These are phyloP conservation scores for Pyrenopolyporus hunteri DNA, from an alignment of 495 filamentous ascomycete species.

Conservation along the genomic window DNA sequence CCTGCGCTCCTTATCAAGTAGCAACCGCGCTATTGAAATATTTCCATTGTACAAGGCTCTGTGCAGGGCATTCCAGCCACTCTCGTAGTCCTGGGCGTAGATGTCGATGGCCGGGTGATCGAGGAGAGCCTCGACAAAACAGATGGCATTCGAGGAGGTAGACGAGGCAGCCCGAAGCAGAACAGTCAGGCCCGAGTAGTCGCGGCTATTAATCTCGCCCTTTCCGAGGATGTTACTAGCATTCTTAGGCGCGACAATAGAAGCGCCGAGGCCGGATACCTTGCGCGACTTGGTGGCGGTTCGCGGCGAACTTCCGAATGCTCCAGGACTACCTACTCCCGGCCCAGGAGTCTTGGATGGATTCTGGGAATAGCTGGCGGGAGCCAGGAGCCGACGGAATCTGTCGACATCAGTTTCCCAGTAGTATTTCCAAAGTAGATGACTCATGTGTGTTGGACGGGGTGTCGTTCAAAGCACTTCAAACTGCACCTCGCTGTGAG, in stretches of 20 bases:
- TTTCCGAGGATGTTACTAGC: constrained; percentile 59
- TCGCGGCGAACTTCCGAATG: constrained; percentile 55
- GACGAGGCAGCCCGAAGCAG: constrained; percentile 85
- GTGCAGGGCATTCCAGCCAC: constrained; percentile 94
- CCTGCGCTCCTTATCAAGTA: constrained; percentile 75
- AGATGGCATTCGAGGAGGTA: constrained; percentile 65
- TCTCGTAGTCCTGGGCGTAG: constrained; percentile 84
- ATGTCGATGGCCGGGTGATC: constrained; percentile 85
- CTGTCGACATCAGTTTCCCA: constrained; percentile 93
- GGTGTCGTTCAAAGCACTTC: constrained; percentile 64
- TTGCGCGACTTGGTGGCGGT: constrained; percentile 53
- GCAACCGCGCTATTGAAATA: constrained; percentile 77
- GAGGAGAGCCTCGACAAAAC: constrained; percentile 78
- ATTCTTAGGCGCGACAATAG: constrained; percentile 37
- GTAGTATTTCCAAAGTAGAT: constrained; percentile 92
- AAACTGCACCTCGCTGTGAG: constrained; percentile 81
- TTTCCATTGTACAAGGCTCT: constrained; percentile 93
- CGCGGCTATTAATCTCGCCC: constrained; percentile 80
- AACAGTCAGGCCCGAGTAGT: constrained; percentile 78
- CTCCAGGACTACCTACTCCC: constrained; percentile 37
- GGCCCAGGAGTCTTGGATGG: constrained; percentile 49
- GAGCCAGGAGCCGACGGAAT: constrained; percentile 82
- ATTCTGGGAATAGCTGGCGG: constrained; percentile 61
- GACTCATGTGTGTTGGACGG: constrained; percentile 80
- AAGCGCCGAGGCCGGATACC: constrained; percentile 43